Conservation (phyloP, 768 basidiomycete species). For the Phlebiopsis flavidoalba region DNA sequence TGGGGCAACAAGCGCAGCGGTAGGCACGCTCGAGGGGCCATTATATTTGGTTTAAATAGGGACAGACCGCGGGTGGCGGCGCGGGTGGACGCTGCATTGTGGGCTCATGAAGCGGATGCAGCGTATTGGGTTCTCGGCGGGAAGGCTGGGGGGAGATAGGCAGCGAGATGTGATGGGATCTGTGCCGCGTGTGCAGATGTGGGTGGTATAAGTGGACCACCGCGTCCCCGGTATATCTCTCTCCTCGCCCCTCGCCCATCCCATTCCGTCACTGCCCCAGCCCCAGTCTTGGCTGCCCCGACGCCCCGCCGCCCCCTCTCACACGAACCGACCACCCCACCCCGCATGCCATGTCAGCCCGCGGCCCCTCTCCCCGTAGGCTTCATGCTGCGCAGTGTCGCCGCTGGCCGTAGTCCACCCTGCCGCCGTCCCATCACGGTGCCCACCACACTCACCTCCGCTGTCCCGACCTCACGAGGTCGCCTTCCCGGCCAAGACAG, state of each 20-base stretch:
- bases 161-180: neutral
- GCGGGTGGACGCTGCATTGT: no score
- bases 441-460: constrained; percentile 14
- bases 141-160: neutral
- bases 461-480: constrained; percentile 6
- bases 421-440: constrained; percentile 6
- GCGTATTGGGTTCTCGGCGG: neutral
- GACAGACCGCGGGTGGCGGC: no score
- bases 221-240: constrained; percentile 5
- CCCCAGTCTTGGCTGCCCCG: neutral
- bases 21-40: neutral
- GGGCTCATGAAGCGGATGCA: no score
- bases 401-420: constrained; percentile 16
- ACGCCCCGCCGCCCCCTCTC: neutral
- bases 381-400: constrained; percentile 22
- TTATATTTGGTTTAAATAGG: no score
- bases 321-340: constrained; percentile 7
- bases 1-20: constrained; percentile 5
- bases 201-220: neutral
- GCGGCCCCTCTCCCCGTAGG: constrained; percentile 25
- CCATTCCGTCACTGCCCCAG: constrained; percentile 3
- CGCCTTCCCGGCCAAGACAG: constrained; percentile 6
- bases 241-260: neutral
- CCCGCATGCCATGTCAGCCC: constrained; percentile 19
- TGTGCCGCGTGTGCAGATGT: neutral